A percentile compares a stretch with the other conserved stretches of the same genome.
phyloP scores from a whole-genome alignment of 1,284 basidiomycete species.

The Agaricales sp. region DNA sequence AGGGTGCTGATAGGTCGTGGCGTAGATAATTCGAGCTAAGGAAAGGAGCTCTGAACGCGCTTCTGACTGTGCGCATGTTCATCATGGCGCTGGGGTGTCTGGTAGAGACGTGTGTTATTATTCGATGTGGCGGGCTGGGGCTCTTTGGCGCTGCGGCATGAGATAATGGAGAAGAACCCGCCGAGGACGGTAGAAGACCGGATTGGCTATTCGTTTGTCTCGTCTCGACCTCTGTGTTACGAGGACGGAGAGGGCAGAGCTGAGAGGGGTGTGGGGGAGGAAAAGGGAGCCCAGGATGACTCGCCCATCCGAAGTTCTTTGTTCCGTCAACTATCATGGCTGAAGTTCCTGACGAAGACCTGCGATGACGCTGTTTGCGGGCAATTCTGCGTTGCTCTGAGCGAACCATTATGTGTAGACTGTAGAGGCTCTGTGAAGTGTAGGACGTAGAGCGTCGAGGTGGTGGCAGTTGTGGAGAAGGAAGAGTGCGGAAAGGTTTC shows the following conservation, averaged over 20 bases:
- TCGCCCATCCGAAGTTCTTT: neutral
- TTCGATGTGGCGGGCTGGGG: neutral
- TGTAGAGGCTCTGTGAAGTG: too few species aligned
- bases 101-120: neutral
- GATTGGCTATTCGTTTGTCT: too few species aligned
- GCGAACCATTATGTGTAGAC: neutral
- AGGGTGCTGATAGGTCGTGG: neutral
- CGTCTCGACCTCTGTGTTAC: too few species aligned
- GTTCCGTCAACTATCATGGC: too few species aligned
- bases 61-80: neutral
- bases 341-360: too few species aligned
- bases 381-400: neutral
- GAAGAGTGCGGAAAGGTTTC: neutral
- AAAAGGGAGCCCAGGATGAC: neutral
- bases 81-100: slow-evolving; percentile 1
- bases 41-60: neutral
- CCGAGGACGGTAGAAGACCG: too few species aligned
- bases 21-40: neutral
- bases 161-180: neutral
- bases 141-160: neutral
- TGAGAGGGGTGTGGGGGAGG: neutral
- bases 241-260: neutral
- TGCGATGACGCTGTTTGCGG: neutral
- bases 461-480: neutral
- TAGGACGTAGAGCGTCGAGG: too few species aligned